These are phyloP conservation scores for Sanghuangporus weigelae DNA, from an alignment of 1,284 basidiomycete species.

Conservation along the genomic window DNA sequence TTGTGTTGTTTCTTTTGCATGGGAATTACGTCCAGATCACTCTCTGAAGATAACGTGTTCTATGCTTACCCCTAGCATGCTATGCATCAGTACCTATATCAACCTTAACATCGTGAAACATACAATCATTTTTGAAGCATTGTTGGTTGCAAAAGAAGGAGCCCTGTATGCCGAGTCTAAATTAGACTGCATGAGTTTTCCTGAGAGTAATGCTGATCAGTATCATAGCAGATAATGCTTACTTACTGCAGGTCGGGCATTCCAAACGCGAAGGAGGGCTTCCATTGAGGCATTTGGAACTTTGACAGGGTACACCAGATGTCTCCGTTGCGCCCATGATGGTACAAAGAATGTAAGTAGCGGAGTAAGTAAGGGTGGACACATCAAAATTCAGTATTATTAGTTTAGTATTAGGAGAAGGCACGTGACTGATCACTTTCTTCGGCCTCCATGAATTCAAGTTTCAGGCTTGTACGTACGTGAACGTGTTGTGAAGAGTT, in stretches of 20 bases:
- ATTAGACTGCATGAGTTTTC: conserved; percentile 17
- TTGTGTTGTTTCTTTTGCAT: conserved; percentile 72
- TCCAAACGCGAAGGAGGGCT: conserved; percentile 73
- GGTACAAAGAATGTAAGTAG: background rate
- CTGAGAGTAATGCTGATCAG: conserved; percentile 5
- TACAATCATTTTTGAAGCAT: conserved; percentile 82
- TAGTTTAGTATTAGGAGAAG: no score
- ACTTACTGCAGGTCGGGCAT: conserved; percentile 83
- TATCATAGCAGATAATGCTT: conserved; percentile 24
- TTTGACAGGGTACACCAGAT: conserved; percentile 54
- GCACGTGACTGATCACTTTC: background rate
- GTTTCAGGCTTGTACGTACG: no score
- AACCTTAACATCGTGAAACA: conserved; percentile 28
- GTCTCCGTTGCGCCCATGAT: conserved; percentile 31
- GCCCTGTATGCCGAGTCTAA: conserved; percentile 71
- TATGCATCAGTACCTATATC: background rate
- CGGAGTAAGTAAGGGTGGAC: background rate
- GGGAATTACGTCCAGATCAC: background rate
- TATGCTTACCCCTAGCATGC: conserved; percentile 39
- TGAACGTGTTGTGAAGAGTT: no score
- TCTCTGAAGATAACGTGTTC: background rate
- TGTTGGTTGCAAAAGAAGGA: conserved; percentile 83
- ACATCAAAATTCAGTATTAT: no score
- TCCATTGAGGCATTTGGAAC: conserved; percentile 62
- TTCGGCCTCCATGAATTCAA: no score